Conservation (phyloP, 495 filamentous ascomycete genomes). For the Xylaria intraflava region DNA sequence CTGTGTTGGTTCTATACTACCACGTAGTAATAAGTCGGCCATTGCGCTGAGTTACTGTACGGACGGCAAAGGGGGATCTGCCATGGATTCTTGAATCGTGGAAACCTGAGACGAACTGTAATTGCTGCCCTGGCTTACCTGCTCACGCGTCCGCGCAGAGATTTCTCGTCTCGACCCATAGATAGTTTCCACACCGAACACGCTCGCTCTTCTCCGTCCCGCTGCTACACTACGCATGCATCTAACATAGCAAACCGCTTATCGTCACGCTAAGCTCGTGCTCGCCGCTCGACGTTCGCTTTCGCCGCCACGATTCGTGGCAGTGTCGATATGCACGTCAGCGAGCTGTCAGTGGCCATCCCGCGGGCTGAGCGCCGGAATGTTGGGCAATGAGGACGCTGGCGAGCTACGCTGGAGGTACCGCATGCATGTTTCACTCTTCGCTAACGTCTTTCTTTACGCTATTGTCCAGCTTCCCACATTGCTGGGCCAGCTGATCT, state of each 20-base stretch:
- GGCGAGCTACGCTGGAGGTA: no score
- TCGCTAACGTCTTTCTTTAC: no score
- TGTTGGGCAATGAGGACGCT: no score
- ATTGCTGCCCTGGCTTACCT: slow-evolving; percentile 5
- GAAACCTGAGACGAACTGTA: not conserved
- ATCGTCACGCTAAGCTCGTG: not conserved
- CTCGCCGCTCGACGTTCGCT: not conserved
- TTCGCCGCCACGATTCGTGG: not conserved
- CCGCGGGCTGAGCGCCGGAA: no score
- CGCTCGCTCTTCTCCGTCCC: not conserved
- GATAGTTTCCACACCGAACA: slow-evolving; percentile 5
- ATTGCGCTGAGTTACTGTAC: no score
- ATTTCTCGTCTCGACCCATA: slow-evolving; percentile 1
- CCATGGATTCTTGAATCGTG: slow-evolving; percentile 4
- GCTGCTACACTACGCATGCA: no score
- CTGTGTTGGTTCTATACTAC: no score
- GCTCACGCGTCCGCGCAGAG: slow-evolving; percentile 12
- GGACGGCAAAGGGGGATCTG: not conserved
- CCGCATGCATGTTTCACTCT: no score
- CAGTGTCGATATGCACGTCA: no score
- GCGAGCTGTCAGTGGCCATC: slow-evolving; percentile 4
- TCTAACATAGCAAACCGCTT: not conserved
- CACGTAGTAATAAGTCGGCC: no score
- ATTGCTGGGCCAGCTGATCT: no score
- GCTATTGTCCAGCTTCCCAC: no score